Conservation (phyloP, 1,284 basidiomycete species). For the Rhodotorula sp. region DNA sequence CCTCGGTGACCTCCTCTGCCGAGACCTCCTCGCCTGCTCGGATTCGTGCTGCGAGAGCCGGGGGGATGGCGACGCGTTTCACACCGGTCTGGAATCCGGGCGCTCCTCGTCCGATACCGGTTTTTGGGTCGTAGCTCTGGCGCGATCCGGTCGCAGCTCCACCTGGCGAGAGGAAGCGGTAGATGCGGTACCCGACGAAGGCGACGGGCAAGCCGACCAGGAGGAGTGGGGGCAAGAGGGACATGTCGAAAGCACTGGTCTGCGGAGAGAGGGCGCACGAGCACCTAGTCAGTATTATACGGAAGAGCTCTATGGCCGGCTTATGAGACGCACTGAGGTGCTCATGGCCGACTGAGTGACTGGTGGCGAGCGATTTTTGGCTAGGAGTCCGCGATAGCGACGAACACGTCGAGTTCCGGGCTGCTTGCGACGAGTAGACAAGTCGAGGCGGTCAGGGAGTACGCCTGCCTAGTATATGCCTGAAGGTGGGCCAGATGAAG, state of each 20-base stretch:
- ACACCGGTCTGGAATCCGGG: constrained; percentile 31
- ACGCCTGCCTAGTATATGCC: too few relatives aligned
- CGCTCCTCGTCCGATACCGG: constrained; percentile 34
- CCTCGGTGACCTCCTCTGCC: constrained; percentile 38
- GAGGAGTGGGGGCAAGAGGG: constrained; percentile 29
- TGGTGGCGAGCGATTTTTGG: too few relatives aligned
- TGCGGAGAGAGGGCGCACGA: background rate
- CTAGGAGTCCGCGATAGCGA: too few relatives aligned
- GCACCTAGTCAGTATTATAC: too few relatives aligned
- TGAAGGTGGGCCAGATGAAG: too few relatives aligned
- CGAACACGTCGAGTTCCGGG: too few relatives aligned
- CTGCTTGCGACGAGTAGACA: too few relatives aligned
- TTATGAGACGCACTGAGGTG: too few relatives aligned
- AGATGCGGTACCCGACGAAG: constrained; percentile 13
- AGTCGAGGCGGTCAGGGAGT: too few relatives aligned
- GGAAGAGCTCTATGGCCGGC: too few relatives aligned
- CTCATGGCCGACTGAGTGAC: too few relatives aligned
- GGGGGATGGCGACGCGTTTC: constrained; percentile 23
- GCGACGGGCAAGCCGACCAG: constrained; percentile 17
- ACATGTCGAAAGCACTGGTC: background rate
- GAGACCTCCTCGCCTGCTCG: constrained; percentile 38
- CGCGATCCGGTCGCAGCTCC: background rate
- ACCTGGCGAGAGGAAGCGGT: constrained; percentile 12
- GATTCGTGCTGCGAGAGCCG: constrained; percentile 33
- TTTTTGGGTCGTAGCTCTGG: constrained; percentile 23